Conservation (phyloP, 805 yeast species). For the Clavispora phyllophila region DNA sequence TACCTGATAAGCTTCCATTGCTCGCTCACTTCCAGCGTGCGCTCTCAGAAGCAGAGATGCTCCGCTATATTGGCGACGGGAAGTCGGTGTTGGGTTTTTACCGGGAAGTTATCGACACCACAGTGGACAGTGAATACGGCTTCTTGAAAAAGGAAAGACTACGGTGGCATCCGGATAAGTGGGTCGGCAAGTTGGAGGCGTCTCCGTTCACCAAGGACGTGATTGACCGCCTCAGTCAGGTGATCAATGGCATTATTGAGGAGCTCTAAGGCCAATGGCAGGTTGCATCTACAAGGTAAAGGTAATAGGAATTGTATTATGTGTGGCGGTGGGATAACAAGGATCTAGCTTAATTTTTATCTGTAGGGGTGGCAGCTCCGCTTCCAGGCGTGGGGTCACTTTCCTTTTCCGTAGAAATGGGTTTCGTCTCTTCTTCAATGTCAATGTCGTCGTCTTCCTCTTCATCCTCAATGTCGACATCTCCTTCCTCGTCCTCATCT, state of each 20-base stretch:
- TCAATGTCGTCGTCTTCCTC: slow-evolving; percentile 8
- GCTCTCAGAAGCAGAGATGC: slow-evolving; percentile 9
- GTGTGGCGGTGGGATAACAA: not conserved
- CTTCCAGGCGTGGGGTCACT: slow-evolving; percentile 3
- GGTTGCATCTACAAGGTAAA: not conserved
- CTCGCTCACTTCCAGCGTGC: slow-evolving; percentile 7
- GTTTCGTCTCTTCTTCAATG: not conserved
- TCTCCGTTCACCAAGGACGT: slow-evolving; percentile 21
- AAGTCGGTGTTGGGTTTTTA: slow-evolving; percentile 25
- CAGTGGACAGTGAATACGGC: slow-evolving; percentile 8
- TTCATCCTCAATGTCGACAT: slow-evolving; percentile 11
- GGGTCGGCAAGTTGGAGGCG: slow-evolving; percentile 30
- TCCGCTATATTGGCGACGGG: slow-evolving; percentile 17
- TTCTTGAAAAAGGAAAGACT: slow-evolving; percentile 47
- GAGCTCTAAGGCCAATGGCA: not conserved
- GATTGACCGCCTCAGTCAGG: slow-evolving; percentile 26
- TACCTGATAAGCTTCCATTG: slow-evolving; percentile 12
- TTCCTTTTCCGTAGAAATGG: not conserved
- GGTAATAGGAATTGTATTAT: not conserved
- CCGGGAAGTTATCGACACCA: slow-evolving; percentile 12
- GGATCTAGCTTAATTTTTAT: slow-evolving; percentile 2
- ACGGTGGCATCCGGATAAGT: slow-evolving; percentile 70
- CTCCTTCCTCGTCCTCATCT: slow-evolving; percentile 14
- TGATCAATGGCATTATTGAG: slow-evolving; percentile 20
- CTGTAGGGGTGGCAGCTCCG: slow-evolving; percentile 17